Conservation (phyloP, 2,329 filamentous ascomycete genomes). For the Ophiostoma montium region DNA sequence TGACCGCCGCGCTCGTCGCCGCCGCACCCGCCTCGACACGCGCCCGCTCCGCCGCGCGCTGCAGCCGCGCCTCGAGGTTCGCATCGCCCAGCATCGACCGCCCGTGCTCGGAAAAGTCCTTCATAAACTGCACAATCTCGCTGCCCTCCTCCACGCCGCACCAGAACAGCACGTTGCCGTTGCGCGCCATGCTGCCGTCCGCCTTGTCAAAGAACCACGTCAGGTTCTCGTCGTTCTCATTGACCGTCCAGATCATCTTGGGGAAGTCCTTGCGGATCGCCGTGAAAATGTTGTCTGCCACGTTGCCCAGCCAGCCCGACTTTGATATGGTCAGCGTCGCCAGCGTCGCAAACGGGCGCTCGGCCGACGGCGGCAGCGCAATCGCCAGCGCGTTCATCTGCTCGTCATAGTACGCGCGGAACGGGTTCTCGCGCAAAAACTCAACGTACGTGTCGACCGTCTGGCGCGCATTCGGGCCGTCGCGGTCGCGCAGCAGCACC, state of each 20-base stretch:
- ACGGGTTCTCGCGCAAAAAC: constrained; percentile 59
- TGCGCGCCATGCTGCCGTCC: constrained; percentile 74
- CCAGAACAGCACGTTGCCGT: constrained; percentile 91
- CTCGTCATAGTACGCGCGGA: constrained; percentile 91
- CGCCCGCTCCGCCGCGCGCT: constrained; percentile 52
- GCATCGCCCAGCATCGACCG: constrained; percentile 79
- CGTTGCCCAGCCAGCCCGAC: constrained; percentile 84
- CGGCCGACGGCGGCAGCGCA: constrained; percentile 58
- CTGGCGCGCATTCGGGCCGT: constrained; percentile 66
- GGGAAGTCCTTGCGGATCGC: constrained; percentile 89
- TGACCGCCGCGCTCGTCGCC: constrained; percentile 3
- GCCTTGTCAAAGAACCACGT: constrained; percentile 98
- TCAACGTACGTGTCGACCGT: constrained; percentile 81
- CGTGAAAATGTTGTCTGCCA: constrained; percentile 88
- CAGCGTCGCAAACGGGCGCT: constrained; percentile 61
- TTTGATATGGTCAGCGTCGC: constrained; percentile 89
- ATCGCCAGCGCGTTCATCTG: constrained; percentile 85
- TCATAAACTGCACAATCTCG: constrained; percentile 70
- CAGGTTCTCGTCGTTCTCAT: constrained; percentile 88
- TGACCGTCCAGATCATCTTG: constrained; percentile 90
- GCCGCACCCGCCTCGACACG: constrained; percentile 24
- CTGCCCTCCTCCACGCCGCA: constrained; percentile 74
- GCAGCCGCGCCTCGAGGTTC: constrained; percentile 75
- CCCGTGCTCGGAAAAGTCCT: constrained; percentile 71
- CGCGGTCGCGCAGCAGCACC: constrained; percentile 66